These are phyloP conservation scores for Phalaenopsis hybrid DNA, from an alignment of 116 monocot genomes.

Conservation along the genomic window DNA sequence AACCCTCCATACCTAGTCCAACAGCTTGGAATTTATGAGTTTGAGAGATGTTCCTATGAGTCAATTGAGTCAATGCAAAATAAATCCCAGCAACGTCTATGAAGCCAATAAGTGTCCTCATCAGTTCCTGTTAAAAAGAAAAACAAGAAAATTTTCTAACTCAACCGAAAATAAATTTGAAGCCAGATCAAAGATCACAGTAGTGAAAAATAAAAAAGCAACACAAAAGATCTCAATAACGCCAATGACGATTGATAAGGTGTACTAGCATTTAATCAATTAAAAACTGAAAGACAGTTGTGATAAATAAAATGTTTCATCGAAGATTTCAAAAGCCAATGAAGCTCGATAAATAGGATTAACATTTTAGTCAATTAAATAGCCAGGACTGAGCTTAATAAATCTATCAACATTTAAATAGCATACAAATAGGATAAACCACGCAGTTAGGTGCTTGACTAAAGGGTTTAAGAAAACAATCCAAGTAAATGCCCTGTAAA, in stretches of 20 bases:
- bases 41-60: conserved; percentile 96
- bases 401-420: too few species aligned
- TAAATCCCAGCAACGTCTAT: conserved; percentile 94
- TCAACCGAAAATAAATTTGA: background rate
- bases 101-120: conserved; percentile 88
- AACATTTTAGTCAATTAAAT: background rate
- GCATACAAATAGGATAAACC: too few species aligned
- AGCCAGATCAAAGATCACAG: background rate
- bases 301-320: too few species aligned
- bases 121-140: conserved; percentile 47
- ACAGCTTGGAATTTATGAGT: conserved; percentile 98
- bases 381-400: too few species aligned
- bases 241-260: too few species aligned
- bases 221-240: background rate
- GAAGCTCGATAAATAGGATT: background rate
- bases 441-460: too few species aligned
- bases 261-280: too few species aligned
- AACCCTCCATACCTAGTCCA: conserved; percentile 54
- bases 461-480: too few species aligned
- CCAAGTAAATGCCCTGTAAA: too few species aligned
- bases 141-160: background rate
- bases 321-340: background rate
- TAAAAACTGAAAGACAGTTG: too few species aligned
- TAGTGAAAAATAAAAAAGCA: background rate
- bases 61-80: conserved; percentile 93